Base-by-base conservation (phyloP, 192 early-diverging fungal species). In the Hyaloraphidium curvatum region DNA sequence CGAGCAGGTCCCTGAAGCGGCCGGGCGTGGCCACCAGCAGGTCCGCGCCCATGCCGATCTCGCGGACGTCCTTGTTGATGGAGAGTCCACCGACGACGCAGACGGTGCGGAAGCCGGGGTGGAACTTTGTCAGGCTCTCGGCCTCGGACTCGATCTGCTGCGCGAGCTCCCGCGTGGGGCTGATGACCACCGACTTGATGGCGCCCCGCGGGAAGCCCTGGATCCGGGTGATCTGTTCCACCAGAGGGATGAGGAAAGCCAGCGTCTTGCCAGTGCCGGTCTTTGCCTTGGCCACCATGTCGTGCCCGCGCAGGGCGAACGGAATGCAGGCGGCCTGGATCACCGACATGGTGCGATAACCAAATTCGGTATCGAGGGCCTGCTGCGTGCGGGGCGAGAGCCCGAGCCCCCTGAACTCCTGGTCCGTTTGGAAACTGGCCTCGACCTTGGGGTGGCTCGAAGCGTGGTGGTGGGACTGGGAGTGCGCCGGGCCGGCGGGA, bases 251-350 rank as follows among this genome's bases (percentile, higher is more conserved):
- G 59, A 91, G 62, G 62, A 93, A 93, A 2, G 90, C 85, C 1
- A 86, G 92, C 0, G 95, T 97, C 62, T 98, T 98, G 30, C 95
- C 95, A 29, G 89, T 91, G 58, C 95, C 95, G 1, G 94, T 98
- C 21, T 91, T 74, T 9, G 94, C 94, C 94, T 96, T 96, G 55
- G 86, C 94, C 1, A 98, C 91, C 0, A 96, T 82, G 69, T 98
- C 94, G 19, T 81, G 68, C 25, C 90, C 87, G 54, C 89, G 73
- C 63, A 94, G 72, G 40, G 94, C 80, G 50, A 92, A 59, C 23
- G 94, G 94, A 53, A 98, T 94, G 29, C 84, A 73, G 63, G 86
- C 85, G 51, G 92, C 81, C 68, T 98, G 94, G 62, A 98, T 91
- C 4, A n/a, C n/a, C n/a, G n/a, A n/a, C n/a, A n/a, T n/a, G n/a